A percentile compares a stretch with the other conserved stretches of the same genome.
Evolutionary conservation across 495 filamentous ascomycete species (phyloP).

Genomic region (Penicillium bovifimosum): DNA sequence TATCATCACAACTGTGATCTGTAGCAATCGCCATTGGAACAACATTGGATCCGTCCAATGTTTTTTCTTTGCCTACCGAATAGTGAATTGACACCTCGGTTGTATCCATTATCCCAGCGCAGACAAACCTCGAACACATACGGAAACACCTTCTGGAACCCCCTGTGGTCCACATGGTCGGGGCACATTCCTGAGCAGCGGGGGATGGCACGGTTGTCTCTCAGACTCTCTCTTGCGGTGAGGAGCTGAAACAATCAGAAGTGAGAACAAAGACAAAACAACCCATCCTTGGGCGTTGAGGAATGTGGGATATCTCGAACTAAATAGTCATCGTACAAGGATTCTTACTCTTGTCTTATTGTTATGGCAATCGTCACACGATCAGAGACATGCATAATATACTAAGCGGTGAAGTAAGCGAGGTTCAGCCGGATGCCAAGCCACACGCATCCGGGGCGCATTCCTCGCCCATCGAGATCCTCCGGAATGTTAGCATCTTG

Average conservation of each 20-base stretch:
- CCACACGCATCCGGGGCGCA: constrained; percentile 10
- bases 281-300: background rate
- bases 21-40: background rate
- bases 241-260: constrained; percentile 5
- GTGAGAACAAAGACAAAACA: background rate
- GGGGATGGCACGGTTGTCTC: constrained; percentile 2
- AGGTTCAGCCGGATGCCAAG: constrained; percentile 3
- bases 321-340: constrained; percentile 1
- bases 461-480: constrained; percentile 6
- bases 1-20: background rate
- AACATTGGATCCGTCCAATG: background rate
- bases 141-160: constrained; percentile 16
- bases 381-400: constrained; percentile 2
- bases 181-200: constrained; percentile 6
- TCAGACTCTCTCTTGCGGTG: constrained; percentile 9
- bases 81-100: no score
- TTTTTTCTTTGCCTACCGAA: background rate
- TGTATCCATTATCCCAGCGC: background rate
- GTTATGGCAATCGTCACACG: background rate
- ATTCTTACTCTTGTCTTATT: background rate
- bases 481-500: constrained; percentile 4
- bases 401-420: background rate
- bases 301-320: constrained; percentile 3
- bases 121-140: constrained; percentile 1
- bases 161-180: constrained; percentile 16